Conservation (phyloP, 75 land plant species). For the Picea sitchensis region DNA sequence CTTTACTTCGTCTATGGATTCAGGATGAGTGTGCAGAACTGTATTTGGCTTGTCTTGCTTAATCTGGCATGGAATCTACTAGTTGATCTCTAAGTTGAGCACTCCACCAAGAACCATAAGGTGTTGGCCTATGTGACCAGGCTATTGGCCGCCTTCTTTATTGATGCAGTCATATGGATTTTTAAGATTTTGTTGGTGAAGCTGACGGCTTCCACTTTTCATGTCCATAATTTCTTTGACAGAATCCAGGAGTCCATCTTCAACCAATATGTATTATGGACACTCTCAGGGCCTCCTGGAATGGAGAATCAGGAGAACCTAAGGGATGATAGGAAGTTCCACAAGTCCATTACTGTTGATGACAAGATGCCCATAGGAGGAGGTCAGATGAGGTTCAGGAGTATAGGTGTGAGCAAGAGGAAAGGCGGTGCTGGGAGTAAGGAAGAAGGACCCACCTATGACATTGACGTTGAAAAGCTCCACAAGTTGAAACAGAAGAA, state of each 20-base stretch:
- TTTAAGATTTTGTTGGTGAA: slow-evolving; percentile 66
- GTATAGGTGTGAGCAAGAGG: slow-evolving; percentile 6
- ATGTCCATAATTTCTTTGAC: slow-evolving; percentile 78
- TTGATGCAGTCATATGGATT: slow-evolving; percentile 61
- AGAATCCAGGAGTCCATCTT: slow-evolving; percentile 81
- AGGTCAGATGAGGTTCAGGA: slow-evolving; percentile 2
- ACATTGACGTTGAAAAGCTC: slow-evolving; percentile 65
- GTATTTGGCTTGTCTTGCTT: slow-evolving; percentile 78
- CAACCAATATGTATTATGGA: slow-evolving; percentile 69
- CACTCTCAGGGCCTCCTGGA: slow-evolving; percentile 75
- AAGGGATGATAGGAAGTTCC: slow-evolving; percentile 3
- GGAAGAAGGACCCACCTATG: slow-evolving; percentile 14
- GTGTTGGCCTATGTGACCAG: slow-evolving; percentile 49
- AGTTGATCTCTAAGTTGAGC: slow-evolving; percentile 39
- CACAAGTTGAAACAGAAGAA: slow-evolving; percentile 71
- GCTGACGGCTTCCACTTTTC: slow-evolving; percentile 71
- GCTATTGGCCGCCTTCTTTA: slow-evolving; percentile 39
- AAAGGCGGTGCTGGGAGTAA: slow-evolving; percentile 17
- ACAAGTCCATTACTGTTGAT: background rate
- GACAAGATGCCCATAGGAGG: background rate
- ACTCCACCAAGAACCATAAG: slow-evolving; percentile 19
- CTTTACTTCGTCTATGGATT: slow-evolving; percentile 74
- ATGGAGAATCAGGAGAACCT: slow-evolving; percentile 38
- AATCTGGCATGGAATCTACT: slow-evolving; percentile 55
- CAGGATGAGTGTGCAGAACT: slow-evolving; percentile 63